phyloP scores from a whole-genome alignment of 1,284 basidiomycete species.

The Chondrostereum purpureum region DNA sequence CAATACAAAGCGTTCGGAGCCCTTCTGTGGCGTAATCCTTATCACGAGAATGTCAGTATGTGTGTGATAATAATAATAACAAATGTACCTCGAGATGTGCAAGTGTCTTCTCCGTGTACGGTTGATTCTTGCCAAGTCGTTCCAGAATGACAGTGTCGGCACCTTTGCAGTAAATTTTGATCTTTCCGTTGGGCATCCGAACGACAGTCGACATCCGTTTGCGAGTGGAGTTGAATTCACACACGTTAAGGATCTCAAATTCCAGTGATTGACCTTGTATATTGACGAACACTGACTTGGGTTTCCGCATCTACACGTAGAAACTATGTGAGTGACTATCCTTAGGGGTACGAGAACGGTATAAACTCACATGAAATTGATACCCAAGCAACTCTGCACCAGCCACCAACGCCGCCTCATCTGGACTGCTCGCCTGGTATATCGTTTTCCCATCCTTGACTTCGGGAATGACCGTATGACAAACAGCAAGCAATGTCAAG shows the following conservation, averaged over 20 bases:
- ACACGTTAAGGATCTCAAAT: conserved; percentile 92
- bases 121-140: conserved; percentile 75
- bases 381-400: conserved; percentile 93
- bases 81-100: conserved; percentile 78
- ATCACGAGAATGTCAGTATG: conserved; percentile 8
- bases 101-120: conserved; percentile 83
- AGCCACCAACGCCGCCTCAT: conserved; percentile 93
- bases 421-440: conserved; percentile 96
- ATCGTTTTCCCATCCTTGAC: conserved; percentile 76
- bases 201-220: conserved; percentile 98
- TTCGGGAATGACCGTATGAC: conserved; percentile 99
- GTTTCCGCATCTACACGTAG: conserved; percentile 78
- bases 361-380: conserved; percentile 76
- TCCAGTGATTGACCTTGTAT: conserved; percentile 71
- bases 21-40: conserved; percentile 97
- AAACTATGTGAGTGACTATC: conserved; percentile 3
- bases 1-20: conserved; percentile 92
- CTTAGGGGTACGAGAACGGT: conserved; percentile 3
- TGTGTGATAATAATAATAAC: conserved; percentile 3
- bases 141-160: conserved; percentile 97
- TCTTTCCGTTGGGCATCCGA: conserved; percentile 81
- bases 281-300: conserved; percentile 88
- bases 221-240: conserved; percentile 97
- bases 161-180: conserved; percentile 96
- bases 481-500: conserved; percentile 86